Evolutionary conservation across 768 basidiomycete species (phyloP), one percentile per base, ranked within the genome.

Genomic region (Suillus variegatus): DNA sequence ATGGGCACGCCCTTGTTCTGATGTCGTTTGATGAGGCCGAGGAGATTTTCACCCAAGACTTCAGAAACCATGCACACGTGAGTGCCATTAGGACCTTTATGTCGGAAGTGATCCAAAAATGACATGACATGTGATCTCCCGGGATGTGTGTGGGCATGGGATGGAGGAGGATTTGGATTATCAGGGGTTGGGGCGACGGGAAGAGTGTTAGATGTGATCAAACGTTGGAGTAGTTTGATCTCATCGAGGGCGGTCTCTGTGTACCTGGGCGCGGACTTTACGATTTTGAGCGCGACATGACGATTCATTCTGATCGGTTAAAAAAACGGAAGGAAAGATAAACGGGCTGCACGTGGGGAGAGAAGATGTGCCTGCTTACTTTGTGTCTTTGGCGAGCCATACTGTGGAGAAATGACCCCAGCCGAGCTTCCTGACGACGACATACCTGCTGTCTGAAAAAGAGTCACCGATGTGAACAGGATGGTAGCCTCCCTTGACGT

Each of bases 11-110:
- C 97, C 72, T 97, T 95, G 81, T 95, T 95, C 82, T 99, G 96
- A 81, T 99, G 95, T 13, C 97, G 88, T 79, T 97, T 98, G 85
- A 99, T 97, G 71, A 99, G 86, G 6, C 92, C 95, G 3, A 99
- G 86, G 3, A 99, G 82, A 75, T 97, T 98, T 80, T 99, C 97
- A 66, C 97, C 97, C 10, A 99, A 86, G 32, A 99, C 97, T 77
- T 99, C 97, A 73, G 98, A 98, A 16, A 97, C 95, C 97, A 99
- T 99, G 84, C 97, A 99, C 70, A 99, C 93, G 78, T 99, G 97
- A 18, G 87, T 90, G 44, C 97, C 97, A 76, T 99, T 97, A 12
- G 95, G 95, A 1, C 97, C 97, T 67, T 92, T 92, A 79, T 99
- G 97, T 35, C 90, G 86, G 78, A 99, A 99, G 76, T 99, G 95